Percentiles rank a stretch among this genome's conserved stretches.
These are phyloP conservation scores for Theileria luwenshuni DNA, from an alignment of 169 alveolate genomes.

Conservation along the genomic window DNA sequence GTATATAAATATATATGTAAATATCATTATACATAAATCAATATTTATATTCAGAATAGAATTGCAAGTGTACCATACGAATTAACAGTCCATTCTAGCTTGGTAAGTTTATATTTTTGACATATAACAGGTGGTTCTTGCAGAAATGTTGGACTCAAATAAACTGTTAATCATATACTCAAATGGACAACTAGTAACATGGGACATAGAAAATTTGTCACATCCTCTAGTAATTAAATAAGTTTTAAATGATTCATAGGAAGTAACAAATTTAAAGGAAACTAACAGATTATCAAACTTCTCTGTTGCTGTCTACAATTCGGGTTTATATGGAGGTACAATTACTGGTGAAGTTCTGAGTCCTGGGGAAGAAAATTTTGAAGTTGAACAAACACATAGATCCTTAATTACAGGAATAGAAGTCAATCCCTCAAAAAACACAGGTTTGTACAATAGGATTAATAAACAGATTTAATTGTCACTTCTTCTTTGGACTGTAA, in stretches of 20 bases:
- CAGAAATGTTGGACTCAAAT: neutral
- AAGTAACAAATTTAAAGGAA: neutral
- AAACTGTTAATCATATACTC: neutral
- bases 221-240: neutral
- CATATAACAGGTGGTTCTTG: neutral
- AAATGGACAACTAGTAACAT: neutral
- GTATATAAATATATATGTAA: neutral
- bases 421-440: neutral
- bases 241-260: neutral
- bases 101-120: neutral
- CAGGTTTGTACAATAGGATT: neutral
- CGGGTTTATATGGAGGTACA: neutral
- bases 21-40: neutral
- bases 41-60: neutral
- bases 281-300: neutral
- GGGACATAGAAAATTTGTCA: constrained; percentile 1
- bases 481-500: constrained; percentile 3
- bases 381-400: constrained; percentile 7
- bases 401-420: constrained; percentile 3
- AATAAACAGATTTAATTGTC: neutral
- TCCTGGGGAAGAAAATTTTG: neutral
- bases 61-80: neutral
- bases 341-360: neutral
- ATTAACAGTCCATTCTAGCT: neutral
- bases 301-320: neutral